phyloP scores from a whole-genome alignment of 2,329 filamentous ascomycete genomes.

The Monosporascus sp. region DNA sequence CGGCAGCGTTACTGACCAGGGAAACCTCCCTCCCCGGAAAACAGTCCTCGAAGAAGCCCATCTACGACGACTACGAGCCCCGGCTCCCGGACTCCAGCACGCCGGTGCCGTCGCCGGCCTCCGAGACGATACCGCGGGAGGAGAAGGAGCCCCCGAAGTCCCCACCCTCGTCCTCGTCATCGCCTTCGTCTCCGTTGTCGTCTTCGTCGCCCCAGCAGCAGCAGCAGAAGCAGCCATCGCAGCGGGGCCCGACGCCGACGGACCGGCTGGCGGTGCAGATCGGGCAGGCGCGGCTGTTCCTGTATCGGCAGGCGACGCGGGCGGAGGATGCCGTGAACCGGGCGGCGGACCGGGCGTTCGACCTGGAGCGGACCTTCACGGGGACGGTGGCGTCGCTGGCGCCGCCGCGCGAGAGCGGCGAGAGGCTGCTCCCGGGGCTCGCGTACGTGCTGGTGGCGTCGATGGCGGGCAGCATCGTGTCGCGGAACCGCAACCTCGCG shows the following conservation, averaged over 20 bases:
- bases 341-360: slow-evolving; percentile 72
- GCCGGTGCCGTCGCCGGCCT: slow-evolving; percentile 26
- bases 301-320: slow-evolving; percentile 68
- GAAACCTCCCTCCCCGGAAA: background rate
- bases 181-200: slow-evolving; percentile 7
- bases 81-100: slow-evolving; percentile 24
- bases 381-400: slow-evolving; percentile 83
- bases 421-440: slow-evolving; percentile 81
- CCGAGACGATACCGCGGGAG: slow-evolving; percentile 22
- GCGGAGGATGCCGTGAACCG: slow-evolving; percentile 81
- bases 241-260: slow-evolving; percentile 66
- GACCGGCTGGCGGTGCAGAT: slow-evolving; percentile 84
- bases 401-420: slow-evolving; percentile 76
- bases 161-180: slow-evolving; percentile 14
- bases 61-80: slow-evolving; percentile 68
- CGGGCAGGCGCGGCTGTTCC: slow-evolving; percentile 69
- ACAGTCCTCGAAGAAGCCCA: slow-evolving; percentile 56
- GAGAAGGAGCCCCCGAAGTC: slow-evolving; percentile 10
- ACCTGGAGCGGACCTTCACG: slow-evolving; percentile 85
- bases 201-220: slow-evolving; percentile 19
- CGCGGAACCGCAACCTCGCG: slow-evolving; percentile 80
- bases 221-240: slow-evolving; percentile 27
- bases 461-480: slow-evolving; percentile 91
- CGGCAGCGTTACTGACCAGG: background rate
- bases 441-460: slow-evolving; percentile 90